Percentiles rank a stretch among this genome's conserved stretches.
phyloP scores from a whole-genome alignment of 2,329 filamentous ascomycete species.

The Penicillium brasilianum region DNA sequence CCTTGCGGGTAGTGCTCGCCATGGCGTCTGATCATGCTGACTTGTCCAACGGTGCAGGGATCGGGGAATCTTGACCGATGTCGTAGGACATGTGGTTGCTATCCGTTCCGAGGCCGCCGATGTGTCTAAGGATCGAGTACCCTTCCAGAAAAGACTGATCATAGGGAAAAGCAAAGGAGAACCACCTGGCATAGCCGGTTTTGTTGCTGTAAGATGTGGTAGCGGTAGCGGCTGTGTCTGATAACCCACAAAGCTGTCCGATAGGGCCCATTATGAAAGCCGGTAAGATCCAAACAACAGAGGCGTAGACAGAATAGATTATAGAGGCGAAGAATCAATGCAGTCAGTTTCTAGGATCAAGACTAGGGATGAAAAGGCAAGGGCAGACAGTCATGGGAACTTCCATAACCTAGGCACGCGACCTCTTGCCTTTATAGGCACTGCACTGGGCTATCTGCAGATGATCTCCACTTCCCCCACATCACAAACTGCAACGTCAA shows the following conservation, averaged over 20 bases:
- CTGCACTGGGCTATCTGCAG: not conserved
- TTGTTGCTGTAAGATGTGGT: conserved; percentile 2
- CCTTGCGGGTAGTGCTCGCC: conserved; percentile 31
- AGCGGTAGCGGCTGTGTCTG: not conserved
- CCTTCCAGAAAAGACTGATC: conserved; percentile 22
- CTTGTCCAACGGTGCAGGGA: conserved; percentile 30
- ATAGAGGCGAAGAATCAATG: not conserved
- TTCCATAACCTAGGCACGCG: not conserved
- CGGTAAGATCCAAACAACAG: not conserved
- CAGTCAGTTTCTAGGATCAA: not conserved
- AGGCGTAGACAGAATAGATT: not conserved
- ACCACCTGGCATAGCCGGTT: not conserved
- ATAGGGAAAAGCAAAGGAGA: conserved; percentile 1
- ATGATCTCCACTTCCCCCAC: not conserved
- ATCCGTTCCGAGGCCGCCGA: conserved; percentile 29
- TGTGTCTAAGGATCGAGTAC: conserved; percentile 28
- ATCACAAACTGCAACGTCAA: not conserved
- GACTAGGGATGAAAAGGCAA: not conserved
- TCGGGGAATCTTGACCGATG: conserved; percentile 28
- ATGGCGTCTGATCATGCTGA: conserved; percentile 20
- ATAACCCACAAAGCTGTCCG: not conserved
- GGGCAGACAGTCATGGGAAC: not conserved
- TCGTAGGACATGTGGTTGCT: conserved; percentile 24
- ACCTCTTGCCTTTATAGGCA: conserved; percentile 1
- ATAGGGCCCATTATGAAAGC: not conserved